Base-by-base conservation (phyloP, 176 grass and related monocot genomes). In the Avena atlantica region DNA sequence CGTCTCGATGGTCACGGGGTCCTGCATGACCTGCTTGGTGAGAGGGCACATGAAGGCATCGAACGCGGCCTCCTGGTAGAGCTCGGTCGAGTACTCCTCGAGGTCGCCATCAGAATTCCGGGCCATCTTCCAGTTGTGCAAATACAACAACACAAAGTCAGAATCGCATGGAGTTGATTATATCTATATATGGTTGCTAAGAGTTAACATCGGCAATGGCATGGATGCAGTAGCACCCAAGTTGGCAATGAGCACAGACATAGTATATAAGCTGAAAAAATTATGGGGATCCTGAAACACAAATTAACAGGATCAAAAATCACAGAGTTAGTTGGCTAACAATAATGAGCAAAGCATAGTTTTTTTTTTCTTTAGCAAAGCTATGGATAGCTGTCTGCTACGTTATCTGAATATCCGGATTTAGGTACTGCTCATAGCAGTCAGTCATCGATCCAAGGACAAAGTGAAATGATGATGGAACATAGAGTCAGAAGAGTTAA, bases 41-140 rank as follows among this genome's bases (percentile, higher is more conserved):
- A 98, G 93, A 17, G 96, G 88, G 72, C 96, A 98, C 72, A 94
- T 77, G 83, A 98, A 98, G 53, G 96, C 92, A 60, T 92, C 90
- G 66, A 94, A 97, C n/a, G 87, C 92, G 0, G 89, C 75, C 72
- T 92, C 92, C 24, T 90, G 79, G 62, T 89, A 70, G n/a, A 63
- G 55, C 19, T 92, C 93, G 0, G 77, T 84, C 0, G 74, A 81
- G 73, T 84, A 85, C 6, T 96, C 94, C 15, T 92, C 87, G 13
- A 81, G 71, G 37, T 93, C 83, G 29, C 49, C 85, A 4, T 79
- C 85, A 0, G 62, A 58, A 6, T 67, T 24, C 1, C 70, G 52
- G 8, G 90, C 72, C 86, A 86, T 81, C 60, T 66, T 25, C 36
- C n/a, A 10, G 40, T 29, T 66, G n/a, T 51, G 60, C 9, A 66